Base-by-base conservation (phyloP, 2,329 filamentous ascomycete genomes). In the Penicillium sclerotigenum region DNA sequence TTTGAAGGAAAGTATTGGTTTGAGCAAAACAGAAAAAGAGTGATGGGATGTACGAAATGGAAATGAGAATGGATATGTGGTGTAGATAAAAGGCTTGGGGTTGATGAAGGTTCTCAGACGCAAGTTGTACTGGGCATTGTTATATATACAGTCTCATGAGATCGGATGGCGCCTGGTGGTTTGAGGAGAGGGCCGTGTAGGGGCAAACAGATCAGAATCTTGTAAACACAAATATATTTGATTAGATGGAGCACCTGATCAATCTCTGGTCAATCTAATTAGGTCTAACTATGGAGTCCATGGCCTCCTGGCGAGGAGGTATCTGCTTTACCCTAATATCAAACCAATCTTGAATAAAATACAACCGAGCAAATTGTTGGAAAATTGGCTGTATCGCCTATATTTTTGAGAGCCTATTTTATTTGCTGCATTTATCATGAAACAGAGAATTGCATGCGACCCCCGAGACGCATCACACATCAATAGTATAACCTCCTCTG, bases 371-470 rank as follows among this genome's bases (percentile, higher is more conserved):
- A 22, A 20, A 8, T 33, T 51, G 41, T 47, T 45, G 20, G 13
- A 26, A 28, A 41, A 14, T 20, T 37, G 28, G 29, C 20, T 45
- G 13, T 38, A 48, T 51, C 28, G 36, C 34, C 38, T 9, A 56
- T 58, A 53, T 56, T 59, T 24, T 52, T 50, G 11, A 34, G 40
- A 55, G 28, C 16, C 48, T 43, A 52, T 61, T 57, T 58, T 50
- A 57, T 64, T 50, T 60, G 56, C 60, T 61, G 60, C 57, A 65
- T 66, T 57, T 38, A 59, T 68, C 61, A 63, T 66, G 53, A 57
- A 59, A 57, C 47, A 54, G 51, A 53, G 18, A 60, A 57, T 54
- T 51, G 51, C 58, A 63, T 66, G 59, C 40, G 61, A 61, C 22
- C 52, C 46, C 42, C 18, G 20, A 36, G 33, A 37, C 18, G 36